phyloP scores from a whole-genome alignment of 73 alveolate genomes.

The Paramecium caudatum region DNA sequence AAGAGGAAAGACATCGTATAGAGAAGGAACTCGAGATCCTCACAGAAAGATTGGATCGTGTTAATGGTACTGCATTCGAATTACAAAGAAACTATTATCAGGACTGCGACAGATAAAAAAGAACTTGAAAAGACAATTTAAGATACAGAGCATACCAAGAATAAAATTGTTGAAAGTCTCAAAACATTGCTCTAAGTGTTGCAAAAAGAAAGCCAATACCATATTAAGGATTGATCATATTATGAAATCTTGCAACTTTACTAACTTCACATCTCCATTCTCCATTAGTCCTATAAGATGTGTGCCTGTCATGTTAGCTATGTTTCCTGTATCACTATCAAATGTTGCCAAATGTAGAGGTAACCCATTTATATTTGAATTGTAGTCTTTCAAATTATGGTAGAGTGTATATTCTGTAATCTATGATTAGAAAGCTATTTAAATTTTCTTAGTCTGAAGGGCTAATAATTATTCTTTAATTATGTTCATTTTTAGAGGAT shows the following conservation, averaged over 20 bases:
- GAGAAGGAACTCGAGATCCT: constrained; percentile 36
- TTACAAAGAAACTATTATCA: neutral
- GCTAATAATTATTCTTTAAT: too few species aligned
- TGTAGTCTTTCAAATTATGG: too few species aligned
- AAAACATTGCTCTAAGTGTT: constrained; percentile 7
- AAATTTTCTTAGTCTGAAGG: too few species aligned
- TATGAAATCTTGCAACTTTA: constrained; percentile 33
- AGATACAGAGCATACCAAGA: constrained; percentile 52
- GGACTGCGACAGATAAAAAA: neutral
- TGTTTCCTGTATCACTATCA: too few species aligned
- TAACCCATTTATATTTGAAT: too few species aligned
- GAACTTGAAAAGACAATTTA: constrained; percentile 31
- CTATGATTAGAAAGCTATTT: too few species aligned
- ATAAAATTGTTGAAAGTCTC: constrained; percentile 51
- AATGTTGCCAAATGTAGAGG: too few species aligned
- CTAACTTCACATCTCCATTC: constrained; percentile 35
- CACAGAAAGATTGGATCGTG: neutral
- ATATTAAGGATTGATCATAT: constrained; percentile 14
- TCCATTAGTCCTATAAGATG: constrained; percentile 26
- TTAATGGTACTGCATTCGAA: neutral
- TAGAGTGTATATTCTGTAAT: too few species aligned
- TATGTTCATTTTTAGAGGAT: too few species aligned
- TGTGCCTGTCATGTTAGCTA: neutral
- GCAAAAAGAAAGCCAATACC: constrained; percentile 21
- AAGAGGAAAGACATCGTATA: constrained; percentile 15